phyloP scores from a whole-genome alignment of 75 land plant species.

The Larix kaempferi region DNA sequence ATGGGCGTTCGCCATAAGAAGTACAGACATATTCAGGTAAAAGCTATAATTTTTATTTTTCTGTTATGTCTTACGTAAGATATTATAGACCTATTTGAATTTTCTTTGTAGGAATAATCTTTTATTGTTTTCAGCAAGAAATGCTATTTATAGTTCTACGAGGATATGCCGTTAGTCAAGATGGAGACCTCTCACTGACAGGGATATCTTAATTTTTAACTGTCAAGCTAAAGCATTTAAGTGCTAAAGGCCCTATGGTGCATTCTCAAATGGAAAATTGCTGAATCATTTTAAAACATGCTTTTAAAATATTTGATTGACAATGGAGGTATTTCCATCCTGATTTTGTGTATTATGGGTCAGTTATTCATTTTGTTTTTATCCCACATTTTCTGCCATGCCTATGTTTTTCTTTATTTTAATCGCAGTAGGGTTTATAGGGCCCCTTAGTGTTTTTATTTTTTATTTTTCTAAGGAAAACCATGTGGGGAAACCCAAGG shows the following conservation, averaged over 20 bases:
- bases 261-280: not conserved
- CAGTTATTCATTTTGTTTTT: not conserved
- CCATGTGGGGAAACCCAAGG: too few relatives aligned
- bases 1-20: conserved; percentile 93
- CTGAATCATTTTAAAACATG: not conserved
- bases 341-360: not conserved
- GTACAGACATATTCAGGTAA: conserved; percentile 78
- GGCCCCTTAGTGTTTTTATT: too few relatives aligned
- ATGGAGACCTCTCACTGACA: not conserved
- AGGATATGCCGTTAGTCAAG: not conserved
- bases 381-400: not conserved
- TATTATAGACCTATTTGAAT: not conserved
- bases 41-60: not conserved
- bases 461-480: too few relatives aligned
- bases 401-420: not conserved
- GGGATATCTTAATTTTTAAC: not conserved
- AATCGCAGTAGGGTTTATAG: not conserved
- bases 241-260: not conserved
- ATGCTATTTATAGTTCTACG: not conserved
- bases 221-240: not conserved
- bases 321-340: not conserved
- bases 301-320: not conserved
- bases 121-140: not conserved
- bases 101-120: not conserved
- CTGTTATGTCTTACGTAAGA: not conserved